A percentile compares a stretch with the other conserved stretches of the same genome.
These are phyloP conservation scores for Leccinum variicolor DNA, from an alignment of 768 basidiomycete species.

Conservation along the genomic window DNA sequence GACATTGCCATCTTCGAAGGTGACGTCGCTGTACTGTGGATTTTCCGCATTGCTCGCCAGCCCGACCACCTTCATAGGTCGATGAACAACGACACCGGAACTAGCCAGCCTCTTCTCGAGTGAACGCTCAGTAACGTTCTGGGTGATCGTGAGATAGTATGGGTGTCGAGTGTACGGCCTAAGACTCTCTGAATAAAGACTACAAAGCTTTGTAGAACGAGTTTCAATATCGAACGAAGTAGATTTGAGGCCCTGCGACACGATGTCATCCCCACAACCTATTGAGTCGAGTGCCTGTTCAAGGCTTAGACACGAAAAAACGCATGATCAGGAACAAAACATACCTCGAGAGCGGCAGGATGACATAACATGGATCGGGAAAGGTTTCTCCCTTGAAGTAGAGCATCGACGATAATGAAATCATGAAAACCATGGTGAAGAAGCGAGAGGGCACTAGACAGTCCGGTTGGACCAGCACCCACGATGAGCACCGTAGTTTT, in stretches of 20 bases:
- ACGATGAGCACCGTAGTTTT: constrained; percentile 45
- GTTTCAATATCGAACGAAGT: constrained; percentile 28
- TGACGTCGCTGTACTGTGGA: constrained; percentile 33
- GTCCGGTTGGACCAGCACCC: constrained; percentile 49
- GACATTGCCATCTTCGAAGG: constrained; percentile 43
- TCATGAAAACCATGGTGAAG: constrained; percentile 38
- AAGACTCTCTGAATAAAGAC: constrained; percentile 33
- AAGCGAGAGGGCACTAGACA: constrained; percentile 46
- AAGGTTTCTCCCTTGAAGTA: constrained; percentile 27
- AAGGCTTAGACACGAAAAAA: constrained; percentile 24
- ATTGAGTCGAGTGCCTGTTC: constrained; percentile 44
- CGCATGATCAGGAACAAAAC: not conserved
- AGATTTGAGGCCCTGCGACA: constrained; percentile 35
- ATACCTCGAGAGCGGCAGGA: constrained; percentile 19
- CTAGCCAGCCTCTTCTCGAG: constrained; percentile 34
- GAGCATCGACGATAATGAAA: constrained; percentile 43
- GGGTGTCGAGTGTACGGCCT: constrained; percentile 42
- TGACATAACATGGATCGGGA: constrained; percentile 50
- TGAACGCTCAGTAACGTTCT: constrained; percentile 43
- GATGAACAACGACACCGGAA: constrained; percentile 31
- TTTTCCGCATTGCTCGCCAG: constrained; percentile 30
- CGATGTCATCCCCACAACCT: constrained; percentile 38
- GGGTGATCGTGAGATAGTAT: constrained; percentile 41
- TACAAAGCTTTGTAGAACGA: constrained; percentile 27
- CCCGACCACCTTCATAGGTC: constrained; percentile 39